Evolutionary conservation across 345 rosid species (phyloP), one percentile per base, ranked within the genome.

Genomic region (Angophora floribunda): DNA sequence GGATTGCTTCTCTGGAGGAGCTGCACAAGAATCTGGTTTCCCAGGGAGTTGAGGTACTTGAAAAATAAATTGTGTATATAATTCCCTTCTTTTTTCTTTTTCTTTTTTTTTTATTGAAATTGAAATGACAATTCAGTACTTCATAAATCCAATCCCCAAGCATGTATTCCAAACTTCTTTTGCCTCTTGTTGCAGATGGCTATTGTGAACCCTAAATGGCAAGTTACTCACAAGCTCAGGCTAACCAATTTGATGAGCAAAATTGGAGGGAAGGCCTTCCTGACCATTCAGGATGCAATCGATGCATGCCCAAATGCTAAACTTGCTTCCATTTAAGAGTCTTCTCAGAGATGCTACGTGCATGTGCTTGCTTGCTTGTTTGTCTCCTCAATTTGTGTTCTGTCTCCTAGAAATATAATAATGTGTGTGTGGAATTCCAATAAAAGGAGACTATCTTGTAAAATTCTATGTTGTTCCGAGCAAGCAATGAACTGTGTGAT

Each of bases 161-260:
- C 15, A 2, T 80, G 51, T 4, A 80, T 15, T 2, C 65, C 15
- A 5, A 78, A 63, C 67, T 87, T 75, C 22, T 80, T 4, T 24
- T 2, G 17, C 55, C 3, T 75, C 28, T 87, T 50, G 63, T n/a
- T 21, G 13, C 94, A 95, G 99, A 85, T 97, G 87, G 95, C 96
- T 50, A 91, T 97, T 78, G 93, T 92, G 26, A 96, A 95, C 88
- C 99, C 99, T 6, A 95, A 92, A 89, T 96, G 99, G 98, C 92
- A 93, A 91, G 99, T 97, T 89, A 91, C 93, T 85, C 96, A 96
- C 93, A 97, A 96, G 93, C 92, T 97, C 91, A 97, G 89, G 92
- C 44, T 92, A 86, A 90, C 95, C 53, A 94, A 93, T 86, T 93
- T 94, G 88, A 93, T 91, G 89, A 89, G 53, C 59, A 94, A 90